Evolutionary conservation across 345 rosid genomes (phyloP), one percentile per base, ranked within the genome.

Genomic region (Garcia nutans): DNA sequence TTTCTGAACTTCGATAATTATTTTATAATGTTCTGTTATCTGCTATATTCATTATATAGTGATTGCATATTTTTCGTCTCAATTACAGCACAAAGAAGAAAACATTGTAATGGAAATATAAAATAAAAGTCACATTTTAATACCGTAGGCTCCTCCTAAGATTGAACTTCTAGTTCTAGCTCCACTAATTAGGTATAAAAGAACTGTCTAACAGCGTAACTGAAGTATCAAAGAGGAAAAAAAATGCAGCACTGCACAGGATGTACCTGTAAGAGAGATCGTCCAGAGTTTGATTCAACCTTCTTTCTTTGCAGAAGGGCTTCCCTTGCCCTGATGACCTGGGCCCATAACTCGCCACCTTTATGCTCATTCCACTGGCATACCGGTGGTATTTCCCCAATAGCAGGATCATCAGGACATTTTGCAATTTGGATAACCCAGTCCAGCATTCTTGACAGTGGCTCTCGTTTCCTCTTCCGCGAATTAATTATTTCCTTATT

Each of bases 391-490:
- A 85, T 79, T 62, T 28, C 75, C 37, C 86, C 86, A 79, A 85
- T 54, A 19, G 85, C 78, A 74, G 85, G 85, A 89, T 85, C 84
- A 33, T 66, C 66, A 68, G 89, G 89, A 76, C 77, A 79, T 70
- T 37, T 86, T 54, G 97, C 94, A 68, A 85, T 83, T 72, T 62
- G 85, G 75, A 69, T 77, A 26, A 93, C 76, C 98, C 97, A 93
- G 69, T 81, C 80, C 68, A 93, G 74, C 91, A 93, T 85, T 56
- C 71, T 83, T 20, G 74, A 74, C 41, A 90, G 75, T 68, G 82
- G 78, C 66, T 75, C 81, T 70, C 83, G 79, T 72, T 88, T 88
- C 74, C 88, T 85, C 79, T 87, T 85, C 22, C 75, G 81, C n/a
- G 77, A 71, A 56, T 15, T 22, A 50, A 33, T 68, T 17, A 71